A percentile compares a stretch with the other conserved stretches of the same genome.
Evolutionary conservation across 306 rosid genomes (phyloP).

Genomic region (Trichosanthes cucumerina): DNA sequence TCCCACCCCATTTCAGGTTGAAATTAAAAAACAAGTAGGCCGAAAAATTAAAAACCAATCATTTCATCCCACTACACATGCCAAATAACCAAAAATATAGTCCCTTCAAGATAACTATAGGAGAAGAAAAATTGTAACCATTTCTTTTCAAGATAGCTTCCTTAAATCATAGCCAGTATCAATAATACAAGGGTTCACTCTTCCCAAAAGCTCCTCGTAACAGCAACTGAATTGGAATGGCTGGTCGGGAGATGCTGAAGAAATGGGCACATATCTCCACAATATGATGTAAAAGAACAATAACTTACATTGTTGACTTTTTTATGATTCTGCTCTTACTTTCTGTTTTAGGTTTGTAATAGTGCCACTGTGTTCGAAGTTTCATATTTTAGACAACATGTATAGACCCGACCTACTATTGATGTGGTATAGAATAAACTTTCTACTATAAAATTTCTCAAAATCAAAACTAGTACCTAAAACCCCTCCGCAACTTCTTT

Average conservation of each 20-base stretch:
- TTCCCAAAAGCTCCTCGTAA: not conserved
- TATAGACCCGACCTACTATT: too few species aligned
- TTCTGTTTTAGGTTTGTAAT: not conserved
- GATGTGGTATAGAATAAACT: too few species aligned
- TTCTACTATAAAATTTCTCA: too few species aligned
- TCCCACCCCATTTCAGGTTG: too few species aligned
- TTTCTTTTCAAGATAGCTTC: not conserved
- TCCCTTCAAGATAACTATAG: not conserved
- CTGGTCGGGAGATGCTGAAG: not conserved
- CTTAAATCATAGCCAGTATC: not conserved
- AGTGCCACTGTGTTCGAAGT: too few species aligned
- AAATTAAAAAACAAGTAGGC: too few species aligned
- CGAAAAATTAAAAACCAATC: too few species aligned
- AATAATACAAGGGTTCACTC: not conserved
- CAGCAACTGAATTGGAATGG: not conserved
- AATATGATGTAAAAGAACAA: not conserved
- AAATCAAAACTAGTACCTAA: too few species aligned
- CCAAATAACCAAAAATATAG: not conserved
- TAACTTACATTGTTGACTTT: not conserved
- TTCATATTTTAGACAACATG: too few species aligned
- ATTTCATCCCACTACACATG: too few species aligned
- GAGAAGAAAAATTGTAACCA: not conserved
- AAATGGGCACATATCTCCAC: not conserved
- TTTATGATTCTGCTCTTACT: not conserved
- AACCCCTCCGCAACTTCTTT: too few species aligned